These are phyloP conservation scores for Iris pallida DNA, from an alignment of 116 monocot genomes.

Conservation along the genomic window DNA sequence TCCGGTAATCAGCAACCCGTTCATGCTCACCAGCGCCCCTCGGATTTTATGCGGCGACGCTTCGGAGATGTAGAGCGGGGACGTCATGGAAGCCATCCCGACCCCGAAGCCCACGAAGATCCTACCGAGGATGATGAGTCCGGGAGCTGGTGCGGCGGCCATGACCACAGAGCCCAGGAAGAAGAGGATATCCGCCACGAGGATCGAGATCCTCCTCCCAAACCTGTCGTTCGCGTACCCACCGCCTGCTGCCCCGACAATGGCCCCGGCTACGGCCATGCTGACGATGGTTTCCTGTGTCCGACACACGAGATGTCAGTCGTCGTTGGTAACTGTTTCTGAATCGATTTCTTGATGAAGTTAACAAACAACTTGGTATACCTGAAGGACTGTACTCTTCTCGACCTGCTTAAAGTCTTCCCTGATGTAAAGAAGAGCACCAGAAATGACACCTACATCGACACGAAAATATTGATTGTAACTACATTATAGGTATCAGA, in stretches of 20 bases:
- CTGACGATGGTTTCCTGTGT: conserved; percentile 91
- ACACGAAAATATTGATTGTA: background rate
- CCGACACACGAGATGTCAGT: background rate
- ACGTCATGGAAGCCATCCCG: conserved; percentile 97
- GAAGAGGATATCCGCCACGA: conserved; percentile 75
- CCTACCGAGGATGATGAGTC: conserved; percentile 62
- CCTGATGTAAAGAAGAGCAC: conserved; percentile 81
- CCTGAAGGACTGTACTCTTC: conserved; percentile 63
- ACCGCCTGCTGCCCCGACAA: conserved; percentile 78
- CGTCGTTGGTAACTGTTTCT: background rate
- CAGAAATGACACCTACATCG: conserved; percentile 69
- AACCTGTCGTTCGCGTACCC: conserved; percentile 86
- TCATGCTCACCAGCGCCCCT: conserved; percentile 81
- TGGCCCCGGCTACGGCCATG: conserved; percentile 95
- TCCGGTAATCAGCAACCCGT: conserved; percentile 78
- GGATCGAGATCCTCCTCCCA: conserved; percentile 59
- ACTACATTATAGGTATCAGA: too few species aligned
- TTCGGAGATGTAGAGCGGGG: conserved; percentile 94
- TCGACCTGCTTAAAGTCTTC: conserved; percentile 74
- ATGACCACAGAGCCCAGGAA: conserved; percentile 75
- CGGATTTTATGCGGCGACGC: conserved; percentile 76
- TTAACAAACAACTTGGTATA: background rate
- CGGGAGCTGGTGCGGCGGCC: conserved; percentile 57
- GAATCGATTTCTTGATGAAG: background rate
- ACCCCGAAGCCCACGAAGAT: conserved; percentile 86